Evolutionary conservation across 2,329 filamentous ascomycete species (phyloP).

Genomic region (Cucurbitaria berberidis): DNA sequence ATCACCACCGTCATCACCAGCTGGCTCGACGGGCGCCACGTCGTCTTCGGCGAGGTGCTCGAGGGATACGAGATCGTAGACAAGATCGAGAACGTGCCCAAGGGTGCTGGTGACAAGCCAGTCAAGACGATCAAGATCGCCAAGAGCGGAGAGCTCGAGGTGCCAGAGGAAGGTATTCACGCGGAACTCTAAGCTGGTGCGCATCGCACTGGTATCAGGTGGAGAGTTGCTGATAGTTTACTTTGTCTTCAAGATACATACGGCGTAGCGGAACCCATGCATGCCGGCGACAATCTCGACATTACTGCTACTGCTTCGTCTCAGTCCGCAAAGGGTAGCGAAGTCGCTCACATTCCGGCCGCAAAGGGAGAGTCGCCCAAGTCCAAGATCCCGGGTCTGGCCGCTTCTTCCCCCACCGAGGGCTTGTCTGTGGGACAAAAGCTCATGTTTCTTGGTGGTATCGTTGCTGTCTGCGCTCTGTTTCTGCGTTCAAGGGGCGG

Average conservation of each 20-base stretch:
- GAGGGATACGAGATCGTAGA: slow-evolving; percentile 83
- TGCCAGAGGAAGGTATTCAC: slow-evolving; percentile 91
- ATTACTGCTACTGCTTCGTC: slow-evolving; percentile 33
- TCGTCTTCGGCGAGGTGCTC: slow-evolving; percentile 87
- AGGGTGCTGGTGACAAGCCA: slow-evolving; percentile 72
- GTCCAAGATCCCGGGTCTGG: slow-evolving; percentile 25
- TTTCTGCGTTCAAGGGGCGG: slow-evolving; percentile 48
- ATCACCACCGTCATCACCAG: slow-evolving; percentile 82
- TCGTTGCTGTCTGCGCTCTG: slow-evolving; percentile 51
- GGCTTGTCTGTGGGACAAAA: slow-evolving; percentile 54
- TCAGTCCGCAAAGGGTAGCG: slow-evolving; percentile 3
- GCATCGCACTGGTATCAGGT: slow-evolving; percentile 33
- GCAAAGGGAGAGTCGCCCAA: slow-evolving; percentile 27
- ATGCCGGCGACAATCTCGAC: slow-evolving; percentile 52
- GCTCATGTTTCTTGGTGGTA: slow-evolving; percentile 52
- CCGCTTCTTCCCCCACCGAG: slow-evolving; percentile 24
- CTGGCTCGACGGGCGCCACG: slow-evolving; percentile 84
- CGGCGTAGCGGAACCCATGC: slow-evolving; percentile 51
- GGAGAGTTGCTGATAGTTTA: slow-evolving; percentile 52
- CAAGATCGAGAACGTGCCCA: slow-evolving; percentile 76
- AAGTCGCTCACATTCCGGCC: slow-evolving; percentile 34
- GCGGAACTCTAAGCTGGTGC: slow-evolving; percentile 74
- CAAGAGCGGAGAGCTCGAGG: slow-evolving; percentile 83
- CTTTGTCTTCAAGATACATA: slow-evolving; percentile 51
- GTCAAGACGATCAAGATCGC: slow-evolving; percentile 72